Evolutionary conservation across 1,284 basidiomycete species (phyloP), one percentile per base, ranked within the genome.

Genomic region (Gymnopus androsaceus): DNA sequence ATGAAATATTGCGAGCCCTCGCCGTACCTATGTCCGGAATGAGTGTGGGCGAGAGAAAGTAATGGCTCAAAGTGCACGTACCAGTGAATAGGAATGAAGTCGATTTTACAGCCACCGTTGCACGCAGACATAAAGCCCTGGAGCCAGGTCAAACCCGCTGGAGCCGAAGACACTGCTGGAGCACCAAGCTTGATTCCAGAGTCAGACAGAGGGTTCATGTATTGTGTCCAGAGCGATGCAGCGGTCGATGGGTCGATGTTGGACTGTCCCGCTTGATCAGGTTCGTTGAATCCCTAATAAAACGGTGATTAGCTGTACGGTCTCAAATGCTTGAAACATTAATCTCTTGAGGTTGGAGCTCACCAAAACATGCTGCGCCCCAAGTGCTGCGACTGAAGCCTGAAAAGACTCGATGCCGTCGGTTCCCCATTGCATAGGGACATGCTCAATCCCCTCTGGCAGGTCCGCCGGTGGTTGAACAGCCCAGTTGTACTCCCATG

Each of bases 281-380:
- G 58, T 33, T 59, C 54, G 33, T 59, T 59, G 27, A 59, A 59
- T 17, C 54, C 50, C 58, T 59, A n/a, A 5, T 49, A 41, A 15
- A 17, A 17, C 27, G 23, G 25, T 27, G 12, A 17, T 45, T 36
- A 15, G 25, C 31, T 34, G 2, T n/a, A 11, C n/a, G n/a, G n/a
- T 23, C 7, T 15, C 2, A 23, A 36, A 15, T 21, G 19, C 17
- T 36, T 30, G 21, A 38, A 48, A 6, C n/a, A 30, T 52, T 3
- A 33, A n/a, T 17, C 14, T 23, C n/a, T n/a, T n/a, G n/a, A n/a
- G n/a, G n/a, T n/a, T n/a, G 28, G 7, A 33, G 47, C 54, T 48
- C 17, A 55, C 57, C 17, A 58, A 41, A 38, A 55, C 40, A 31
- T 55, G 19, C 34, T 51, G 46, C 3, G 54, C 53, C 15, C 49